Percentiles rank a stretch among this genome's conserved stretches.
These are phyloP conservation scores for Helicosporidium sp. DNA, from an alignment of 139 green algal genomes.

Conservation along the genomic window DNA sequence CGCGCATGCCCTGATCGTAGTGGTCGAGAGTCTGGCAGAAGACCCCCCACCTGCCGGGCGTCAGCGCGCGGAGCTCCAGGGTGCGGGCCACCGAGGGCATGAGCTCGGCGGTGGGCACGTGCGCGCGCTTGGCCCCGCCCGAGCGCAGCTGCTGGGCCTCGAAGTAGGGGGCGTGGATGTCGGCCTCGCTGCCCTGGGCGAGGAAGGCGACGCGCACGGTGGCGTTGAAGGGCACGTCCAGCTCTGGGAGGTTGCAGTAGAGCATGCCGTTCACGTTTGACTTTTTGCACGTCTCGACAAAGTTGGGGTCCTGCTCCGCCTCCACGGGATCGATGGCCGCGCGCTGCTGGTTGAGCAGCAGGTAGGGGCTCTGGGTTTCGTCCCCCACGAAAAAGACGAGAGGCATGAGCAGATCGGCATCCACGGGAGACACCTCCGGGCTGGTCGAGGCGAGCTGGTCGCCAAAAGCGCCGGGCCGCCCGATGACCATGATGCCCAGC, in stretches of 20 bases:
- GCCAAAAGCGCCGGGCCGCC: conserved; percentile 3
- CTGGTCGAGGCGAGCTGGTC: neutral
- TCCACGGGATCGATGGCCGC: neutral
- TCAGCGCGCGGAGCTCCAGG: conserved; percentile 3
- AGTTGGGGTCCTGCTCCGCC: neutral
- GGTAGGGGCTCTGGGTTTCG: conserved; percentile 11
- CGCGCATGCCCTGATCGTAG: neutral
- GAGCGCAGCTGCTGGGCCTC: conserved; percentile 2
- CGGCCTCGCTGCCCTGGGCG: conserved; percentile 24
- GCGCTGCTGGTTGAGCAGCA: conserved; percentile 3
- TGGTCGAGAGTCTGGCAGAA: conserved; percentile 3
- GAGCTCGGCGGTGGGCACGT: conserved; percentile 9
- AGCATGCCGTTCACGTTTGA: conserved; percentile 29
- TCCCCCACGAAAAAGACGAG: conserved; percentile 25
- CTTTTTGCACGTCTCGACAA: conserved; percentile 24
- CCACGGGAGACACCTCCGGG: neutral
- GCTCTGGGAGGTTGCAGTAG: conserved; percentile 29
- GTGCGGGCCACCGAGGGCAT: conserved; percentile 14
- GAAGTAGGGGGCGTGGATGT: conserved; percentile 31
- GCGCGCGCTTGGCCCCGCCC: neutral
- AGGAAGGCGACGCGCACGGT: conserved; percentile 19
- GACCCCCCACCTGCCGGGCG: conserved; percentile 9
- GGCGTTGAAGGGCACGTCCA: conserved; percentile 5
- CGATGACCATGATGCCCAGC: conserved; percentile 21
- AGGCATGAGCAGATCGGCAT: conserved; percentile 10